Percentiles rank a stretch among this genome's conserved stretches.
phyloP scores from a whole-genome alignment of 805 yeast species.

The Saccharomyces paradoxus region DNA sequence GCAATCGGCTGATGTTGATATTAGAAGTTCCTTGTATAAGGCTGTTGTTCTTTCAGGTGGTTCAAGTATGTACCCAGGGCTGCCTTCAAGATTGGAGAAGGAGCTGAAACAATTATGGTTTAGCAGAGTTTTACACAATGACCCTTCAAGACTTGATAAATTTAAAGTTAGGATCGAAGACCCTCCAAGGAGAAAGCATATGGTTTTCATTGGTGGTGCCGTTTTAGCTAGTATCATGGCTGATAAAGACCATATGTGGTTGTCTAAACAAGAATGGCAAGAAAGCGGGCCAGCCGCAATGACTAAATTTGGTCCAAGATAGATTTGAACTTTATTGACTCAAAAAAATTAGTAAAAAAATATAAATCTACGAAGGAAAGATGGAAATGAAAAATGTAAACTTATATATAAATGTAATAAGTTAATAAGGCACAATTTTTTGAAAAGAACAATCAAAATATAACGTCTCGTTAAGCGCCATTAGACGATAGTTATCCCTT shows the following conservation, averaged over 20 bases:
- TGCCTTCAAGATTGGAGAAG: constrained; percentile 90
- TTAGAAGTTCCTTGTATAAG: constrained; percentile 78
- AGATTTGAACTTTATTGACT: constrained; percentile 9
- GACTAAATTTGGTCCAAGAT: constrained; percentile 87
- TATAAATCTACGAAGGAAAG: background rate
- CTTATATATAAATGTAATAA: background rate
- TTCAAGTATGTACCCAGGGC: constrained; percentile 96
- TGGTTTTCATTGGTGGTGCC: constrained; percentile 98
- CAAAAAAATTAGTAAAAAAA: background rate
- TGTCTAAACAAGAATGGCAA: constrained; percentile 92
- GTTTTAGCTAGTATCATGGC: constrained; percentile 97
- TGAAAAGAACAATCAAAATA: background rate
- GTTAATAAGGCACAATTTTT: background rate
- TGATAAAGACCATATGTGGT: constrained; percentile 98
- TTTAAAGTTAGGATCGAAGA: constrained; percentile 96
- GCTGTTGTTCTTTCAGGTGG: constrained; percentile 96
- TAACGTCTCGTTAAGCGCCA: background rate
- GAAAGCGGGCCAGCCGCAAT: constrained; percentile 87
- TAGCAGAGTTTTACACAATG: constrained; percentile 77
- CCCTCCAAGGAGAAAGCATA: constrained; percentile 97
- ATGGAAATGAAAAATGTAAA: background rate
- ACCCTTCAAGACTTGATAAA: constrained; percentile 76
- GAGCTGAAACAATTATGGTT: constrained; percentile 96
- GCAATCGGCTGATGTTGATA: constrained; percentile 90
- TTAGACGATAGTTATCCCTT: background rate